These are phyloP conservation scores for Diaporthe amygdali DNA, from an alignment of 2,329 filamentous ascomycete species.

Conservation along the genomic window DNA sequence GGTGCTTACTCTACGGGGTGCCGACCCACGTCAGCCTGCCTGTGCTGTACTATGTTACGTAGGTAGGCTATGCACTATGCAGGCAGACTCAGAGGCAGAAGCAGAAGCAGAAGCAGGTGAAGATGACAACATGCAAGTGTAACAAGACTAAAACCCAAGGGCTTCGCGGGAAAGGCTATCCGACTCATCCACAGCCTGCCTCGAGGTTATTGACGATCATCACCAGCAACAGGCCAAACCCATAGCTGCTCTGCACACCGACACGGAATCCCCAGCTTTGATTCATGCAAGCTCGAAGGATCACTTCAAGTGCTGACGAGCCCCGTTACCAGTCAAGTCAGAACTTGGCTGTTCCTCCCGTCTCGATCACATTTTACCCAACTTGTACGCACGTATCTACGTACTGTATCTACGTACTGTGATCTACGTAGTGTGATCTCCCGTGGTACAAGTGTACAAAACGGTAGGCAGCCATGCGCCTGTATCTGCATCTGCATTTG, in stretches of 20 bases:
- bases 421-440: too few relatives aligned
- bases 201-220: too few relatives aligned
- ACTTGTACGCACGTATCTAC: background rate
- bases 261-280: too few relatives aligned
- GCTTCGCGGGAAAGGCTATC: too few relatives aligned
- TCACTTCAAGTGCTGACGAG: background rate
- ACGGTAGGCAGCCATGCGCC: background rate
- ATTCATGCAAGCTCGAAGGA: background rate
- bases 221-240: too few relatives aligned
- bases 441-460: background rate
- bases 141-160: too few relatives aligned
- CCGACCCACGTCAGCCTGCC: background rate
- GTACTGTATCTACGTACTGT: background rate
- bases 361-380: background rate
- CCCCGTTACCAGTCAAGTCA: background rate
- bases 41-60: background rate
- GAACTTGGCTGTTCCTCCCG: background rate
- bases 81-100: background rate
- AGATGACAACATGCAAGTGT: too few relatives aligned
- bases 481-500: background rate
- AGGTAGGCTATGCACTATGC: too few relatives aligned
- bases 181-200: too few relatives aligned
- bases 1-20: background rate
- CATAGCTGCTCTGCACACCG: too few relatives aligned
- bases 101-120: background rate